A percentile compares a stretch with the other conserved stretches of the same genome.
These are phyloP conservation scores for Pyrenophora seminiperda DNA, from an alignment of 2,329 filamentous ascomycete genomes.

Conservation along the genomic window DNA sequence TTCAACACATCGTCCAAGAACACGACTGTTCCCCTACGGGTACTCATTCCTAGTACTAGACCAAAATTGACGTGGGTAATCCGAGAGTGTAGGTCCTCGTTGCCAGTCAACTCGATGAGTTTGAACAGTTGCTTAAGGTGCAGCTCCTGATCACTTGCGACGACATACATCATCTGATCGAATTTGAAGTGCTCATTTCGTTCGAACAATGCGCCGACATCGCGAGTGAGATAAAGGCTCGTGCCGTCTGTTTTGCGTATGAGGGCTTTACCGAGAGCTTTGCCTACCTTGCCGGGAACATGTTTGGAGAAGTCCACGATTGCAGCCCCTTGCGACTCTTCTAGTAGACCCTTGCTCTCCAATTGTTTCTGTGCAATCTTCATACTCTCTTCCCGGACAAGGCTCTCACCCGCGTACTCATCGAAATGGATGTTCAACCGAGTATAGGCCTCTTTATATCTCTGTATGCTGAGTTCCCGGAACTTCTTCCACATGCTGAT, in stretches of 20 bases:
- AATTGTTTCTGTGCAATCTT: constrained; percentile 65
- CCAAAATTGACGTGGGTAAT: too few relatives aligned
- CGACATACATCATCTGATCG: too few relatives aligned
- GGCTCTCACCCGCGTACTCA: constrained; percentile 74
- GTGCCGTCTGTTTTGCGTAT: constrained; percentile 76
- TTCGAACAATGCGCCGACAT: too few relatives aligned
- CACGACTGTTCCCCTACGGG: too few relatives aligned
- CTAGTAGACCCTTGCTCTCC: constrained; percentile 66
- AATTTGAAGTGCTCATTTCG: too few relatives aligned
- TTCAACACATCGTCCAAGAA: too few relatives aligned
- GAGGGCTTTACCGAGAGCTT: constrained; percentile 71
- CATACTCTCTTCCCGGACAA: constrained; percentile 72
- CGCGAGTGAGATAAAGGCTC: constrained; percentile 76
- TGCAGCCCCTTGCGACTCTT: constrained; percentile 73
- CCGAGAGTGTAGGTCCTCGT: too few relatives aligned
- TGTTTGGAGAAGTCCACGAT: too few relatives aligned
- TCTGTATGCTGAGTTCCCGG: constrained; percentile 68
- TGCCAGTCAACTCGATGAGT: too few relatives aligned
- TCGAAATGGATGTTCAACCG: constrained; percentile 74
- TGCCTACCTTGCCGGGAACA: constrained; percentile 72
- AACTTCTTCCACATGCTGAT: constrained; percentile 69
- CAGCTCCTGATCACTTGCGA: too few relatives aligned
- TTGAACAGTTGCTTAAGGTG: too few relatives aligned
- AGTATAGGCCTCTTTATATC: constrained; percentile 71
- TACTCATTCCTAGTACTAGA: too few relatives aligned